A percentile compares a stretch with the other conserved stretches of the same genome.
Evolutionary conservation across 305 asterid species (phyloP).

Genomic region (Stenogyne calaminthoides): DNA sequence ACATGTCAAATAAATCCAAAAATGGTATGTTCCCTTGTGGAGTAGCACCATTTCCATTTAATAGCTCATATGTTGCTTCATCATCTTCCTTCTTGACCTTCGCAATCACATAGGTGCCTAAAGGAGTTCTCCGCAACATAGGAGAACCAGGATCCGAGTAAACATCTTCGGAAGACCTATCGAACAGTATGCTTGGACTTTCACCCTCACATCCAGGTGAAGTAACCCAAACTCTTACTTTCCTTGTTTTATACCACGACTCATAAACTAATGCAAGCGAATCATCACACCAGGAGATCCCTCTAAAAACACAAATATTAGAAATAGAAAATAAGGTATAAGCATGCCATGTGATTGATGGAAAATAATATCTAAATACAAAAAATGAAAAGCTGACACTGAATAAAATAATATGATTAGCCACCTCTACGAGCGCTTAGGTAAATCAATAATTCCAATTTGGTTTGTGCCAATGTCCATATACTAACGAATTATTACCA

Average conservation of each 20-base stretch:
- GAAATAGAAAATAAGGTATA: slow-evolving; percentile 21
- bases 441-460: neutral
- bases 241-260: slow-evolving; percentile 95
- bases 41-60: slow-evolving; percentile 96
- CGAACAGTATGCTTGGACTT: slow-evolving; percentile 78
- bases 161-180: slow-evolving; percentile 98
- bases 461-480: neutral
- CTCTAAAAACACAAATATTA: slow-evolving; percentile 51
- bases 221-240: slow-evolving; percentile 73
- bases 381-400: neutral
- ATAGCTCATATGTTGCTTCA: slow-evolving; percentile 57
- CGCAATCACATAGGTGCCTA: slow-evolving; percentile 91
- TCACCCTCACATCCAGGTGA: slow-evolving; percentile 71
- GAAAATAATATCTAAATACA: neutral
- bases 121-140: slow-evolving; percentile 78
- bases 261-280: slow-evolving; percentile 91
- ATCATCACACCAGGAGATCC: slow-evolving; percentile 94
- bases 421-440: neutral
- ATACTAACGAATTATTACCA: neutral
- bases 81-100: slow-evolving; percentile 76
- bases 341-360: slow-evolving; percentile 13
- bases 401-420: neutral
- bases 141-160: slow-evolving; percentile 99
- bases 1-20: slow-evolving; percentile 93
- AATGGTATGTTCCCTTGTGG: slow-evolving; percentile 93